Evolutionary conservation across 2,329 filamentous ascomycete species (phyloP).

Genomic region (Tolypocladium capitatum): DNA sequence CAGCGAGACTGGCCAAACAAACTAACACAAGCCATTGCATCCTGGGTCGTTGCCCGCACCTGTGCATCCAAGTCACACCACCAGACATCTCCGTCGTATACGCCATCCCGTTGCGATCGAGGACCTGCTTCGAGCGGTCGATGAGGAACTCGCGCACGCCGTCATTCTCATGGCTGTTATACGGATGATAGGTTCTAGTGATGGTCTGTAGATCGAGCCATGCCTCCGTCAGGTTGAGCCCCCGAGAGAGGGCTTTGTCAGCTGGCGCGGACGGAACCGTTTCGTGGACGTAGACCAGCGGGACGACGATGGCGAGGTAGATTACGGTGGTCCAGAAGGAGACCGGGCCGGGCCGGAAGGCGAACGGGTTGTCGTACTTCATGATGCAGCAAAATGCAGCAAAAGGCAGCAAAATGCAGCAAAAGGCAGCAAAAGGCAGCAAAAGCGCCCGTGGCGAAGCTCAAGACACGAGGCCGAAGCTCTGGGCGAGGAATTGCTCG

Average conservation of each 20-base stretch:
- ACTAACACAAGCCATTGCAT: neutral
- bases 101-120: constrained; percentile 44
- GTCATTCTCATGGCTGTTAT: constrained; percentile 77
- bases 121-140: constrained; percentile 53
- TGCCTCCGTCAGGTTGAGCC: constrained; percentile 71
- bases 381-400: constrained; percentile 10
- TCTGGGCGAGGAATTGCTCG: no score
- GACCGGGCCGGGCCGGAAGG: constrained; percentile 70
- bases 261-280: constrained; percentile 55
- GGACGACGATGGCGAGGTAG: constrained; percentile 66
- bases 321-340: constrained; percentile 63
- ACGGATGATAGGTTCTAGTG: constrained; percentile 69
- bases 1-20: neutral
- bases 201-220: constrained; percentile 73
- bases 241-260: constrained; percentile 31
- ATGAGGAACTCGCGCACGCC: constrained; percentile 66
- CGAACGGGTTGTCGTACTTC: constrained; percentile 42
- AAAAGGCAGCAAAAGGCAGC: no score
- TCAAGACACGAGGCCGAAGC: neutral
- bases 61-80: constrained; percentile 15
- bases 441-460: neutral
- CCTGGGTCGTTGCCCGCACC: constrained; percentile 5
- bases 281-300: constrained; percentile 61
- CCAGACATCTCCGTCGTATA: constrained; percentile 28
- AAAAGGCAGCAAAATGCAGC: no score